Evolutionary conservation across 176 grass and related monocot genomes (phyloP).

Genomic region (Echinochloa phyllopogon): DNA sequence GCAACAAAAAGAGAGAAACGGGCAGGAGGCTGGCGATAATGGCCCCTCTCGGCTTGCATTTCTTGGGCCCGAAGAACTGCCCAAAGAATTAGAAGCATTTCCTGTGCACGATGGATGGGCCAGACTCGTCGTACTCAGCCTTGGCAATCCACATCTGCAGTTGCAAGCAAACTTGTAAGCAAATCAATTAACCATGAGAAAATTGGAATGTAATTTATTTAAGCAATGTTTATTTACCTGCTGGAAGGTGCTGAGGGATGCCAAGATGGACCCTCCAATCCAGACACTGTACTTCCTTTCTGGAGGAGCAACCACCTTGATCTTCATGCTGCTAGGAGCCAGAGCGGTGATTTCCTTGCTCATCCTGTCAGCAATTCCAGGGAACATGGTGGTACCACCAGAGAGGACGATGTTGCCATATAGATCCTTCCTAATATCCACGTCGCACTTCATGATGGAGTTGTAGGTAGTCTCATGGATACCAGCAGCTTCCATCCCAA

Average conservation of each 20-base stretch:
- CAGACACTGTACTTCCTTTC: slow-evolving; percentile 97
- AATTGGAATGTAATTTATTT: slow-evolving; percentile 2
- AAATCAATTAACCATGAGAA: slow-evolving; percentile 1
- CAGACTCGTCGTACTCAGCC: slow-evolving; percentile 93
- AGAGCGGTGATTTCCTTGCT: slow-evolving; percentile 96
- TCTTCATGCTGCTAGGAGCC: slow-evolving; percentile 99
- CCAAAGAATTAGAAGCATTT: slow-evolving; percentile 87
- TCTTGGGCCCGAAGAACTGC: slow-evolving; percentile 46
- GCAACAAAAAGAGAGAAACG: slow-evolving; percentile 47
- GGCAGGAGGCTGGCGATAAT: slow-evolving; percentile 44
- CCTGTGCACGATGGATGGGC: slow-evolving; percentile 93
- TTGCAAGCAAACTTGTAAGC: slow-evolving; percentile 44
- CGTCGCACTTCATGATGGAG: slow-evolving; percentile 99
- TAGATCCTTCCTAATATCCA: slow-evolving; percentile 98
- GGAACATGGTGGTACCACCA: slow-evolving; percentile 96
- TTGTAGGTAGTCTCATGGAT: slow-evolving; percentile 99
- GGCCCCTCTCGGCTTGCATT: slow-evolving; percentile 62
- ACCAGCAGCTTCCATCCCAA: slow-evolving; percentile 97
- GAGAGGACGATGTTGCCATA: slow-evolving; percentile 93
- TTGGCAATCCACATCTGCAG: slow-evolving; percentile 97
- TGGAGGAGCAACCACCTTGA: slow-evolving; percentile 92
- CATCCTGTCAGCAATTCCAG: slow-evolving; percentile 91
- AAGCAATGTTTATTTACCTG: slow-evolving; percentile 50
- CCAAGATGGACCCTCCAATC: slow-evolving; percentile 98
- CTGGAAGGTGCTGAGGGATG: slow-evolving; percentile 98